These are phyloP conservation scores for Lasiodiplodia gonubiensis DNA, from an alignment of 2,329 filamentous ascomycete species.

Conservation along the genomic window DNA sequence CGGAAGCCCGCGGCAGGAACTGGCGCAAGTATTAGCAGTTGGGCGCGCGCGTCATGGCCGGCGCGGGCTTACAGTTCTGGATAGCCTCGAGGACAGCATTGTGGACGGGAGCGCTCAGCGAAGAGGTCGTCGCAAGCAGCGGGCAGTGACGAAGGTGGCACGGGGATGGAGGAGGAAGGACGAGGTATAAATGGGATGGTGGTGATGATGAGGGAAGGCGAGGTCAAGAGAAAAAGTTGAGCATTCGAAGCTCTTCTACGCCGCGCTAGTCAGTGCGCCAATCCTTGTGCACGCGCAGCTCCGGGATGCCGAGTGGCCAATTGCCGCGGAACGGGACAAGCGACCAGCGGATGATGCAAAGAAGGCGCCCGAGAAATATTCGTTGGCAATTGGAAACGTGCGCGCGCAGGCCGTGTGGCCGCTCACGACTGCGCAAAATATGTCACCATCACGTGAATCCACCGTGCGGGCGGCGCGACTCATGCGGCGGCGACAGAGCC, in stretches of 20 bases:
- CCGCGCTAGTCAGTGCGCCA: slow-evolving; percentile 20
- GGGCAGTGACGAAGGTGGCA: slow-evolving; percentile 38
- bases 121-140: slow-evolving; percentile 36
- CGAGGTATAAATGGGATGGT: slow-evolving; percentile 36
- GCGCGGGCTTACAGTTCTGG: slow-evolving; percentile 45
- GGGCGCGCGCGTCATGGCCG: slow-evolving; percentile 16
- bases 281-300: slow-evolving; percentile 9
- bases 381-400: not conserved
- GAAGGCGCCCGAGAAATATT: slow-evolving; percentile 19
- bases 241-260: slow-evolving; percentile 30
- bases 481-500: slow-evolving; percentile 19
- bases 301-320: slow-evolving; percentile 25
- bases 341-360: slow-evolving; percentile 16
- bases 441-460: not conserved
- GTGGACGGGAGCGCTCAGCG: slow-evolving; percentile 35
- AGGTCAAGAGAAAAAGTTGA: slow-evolving; percentile 37
- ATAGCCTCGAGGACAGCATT: slow-evolving; percentile 51
- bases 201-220: slow-evolving; percentile 36
- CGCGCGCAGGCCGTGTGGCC: not conserved
- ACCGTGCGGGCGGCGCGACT: slow-evolving; percentile 10
- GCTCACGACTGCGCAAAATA: not conserved
- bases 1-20: slow-evolving; percentile 75
- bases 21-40: slow-evolving; percentile 32
- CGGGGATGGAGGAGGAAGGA: slow-evolving; percentile 30
- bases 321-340: slow-evolving; percentile 15